Conservation (phyloP, 129 eudicot genomes). For the Calendula officinalis region DNA sequence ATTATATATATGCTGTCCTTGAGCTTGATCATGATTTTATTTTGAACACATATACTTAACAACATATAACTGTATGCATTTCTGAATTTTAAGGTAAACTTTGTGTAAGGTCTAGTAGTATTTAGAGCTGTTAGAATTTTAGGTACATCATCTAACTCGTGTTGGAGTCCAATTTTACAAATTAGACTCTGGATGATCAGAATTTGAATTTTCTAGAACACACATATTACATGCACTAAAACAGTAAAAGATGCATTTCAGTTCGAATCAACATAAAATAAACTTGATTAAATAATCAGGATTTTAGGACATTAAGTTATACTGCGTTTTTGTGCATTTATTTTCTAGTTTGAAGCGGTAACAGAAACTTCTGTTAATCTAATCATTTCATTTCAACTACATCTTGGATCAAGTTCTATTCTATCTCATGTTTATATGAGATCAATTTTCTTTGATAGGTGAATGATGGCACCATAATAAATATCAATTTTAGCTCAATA, state of each 20-base stretch:
- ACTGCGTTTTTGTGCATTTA: not conserved
- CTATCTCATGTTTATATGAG: slow-evolving; percentile 15
- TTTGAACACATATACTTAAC: not conserved
- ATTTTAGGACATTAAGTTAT: not conserved
- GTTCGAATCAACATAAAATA: not conserved
- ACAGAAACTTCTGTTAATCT: slow-evolving; percentile 4
- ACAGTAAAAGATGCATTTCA: not conserved
- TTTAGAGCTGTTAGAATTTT: slow-evolving; percentile 19
- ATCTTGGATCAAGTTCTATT: slow-evolving; percentile 4
- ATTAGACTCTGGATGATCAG: slow-evolving; percentile 12
- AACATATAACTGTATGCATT: slow-evolving; percentile 8
- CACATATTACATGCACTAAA: slow-evolving; percentile 3
- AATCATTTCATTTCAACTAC: not conserved
- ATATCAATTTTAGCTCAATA: slow-evolving; percentile 18
- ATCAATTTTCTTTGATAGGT: slow-evolving; percentile 33
- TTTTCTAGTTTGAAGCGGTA: not conserved
- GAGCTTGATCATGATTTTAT: not conserved
- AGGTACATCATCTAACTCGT: slow-evolving; percentile 9
- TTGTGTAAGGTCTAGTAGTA: not conserved
- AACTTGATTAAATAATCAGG: slow-evolving; percentile 14
- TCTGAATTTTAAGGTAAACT: not conserved
- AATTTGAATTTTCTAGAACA: slow-evolving; percentile 9
- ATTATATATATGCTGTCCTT: not conserved
- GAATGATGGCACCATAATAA: slow-evolving; percentile 31
- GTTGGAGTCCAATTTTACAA: not conserved